Conservation (phyloP, 768 basidiomycete species). For the Tricholoma flavovirens region DNA sequence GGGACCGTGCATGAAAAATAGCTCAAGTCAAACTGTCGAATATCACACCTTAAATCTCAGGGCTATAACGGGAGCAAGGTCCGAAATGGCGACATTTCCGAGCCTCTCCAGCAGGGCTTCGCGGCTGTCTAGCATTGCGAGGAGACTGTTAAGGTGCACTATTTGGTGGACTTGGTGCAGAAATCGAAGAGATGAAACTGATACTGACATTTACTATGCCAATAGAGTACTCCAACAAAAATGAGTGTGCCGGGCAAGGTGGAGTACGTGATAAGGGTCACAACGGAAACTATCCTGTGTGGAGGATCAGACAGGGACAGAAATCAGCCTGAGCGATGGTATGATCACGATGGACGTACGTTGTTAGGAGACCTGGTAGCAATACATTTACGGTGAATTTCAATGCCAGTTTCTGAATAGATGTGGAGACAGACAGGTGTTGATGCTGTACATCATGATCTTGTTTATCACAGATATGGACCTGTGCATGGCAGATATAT, state of each 20-base stretch:
- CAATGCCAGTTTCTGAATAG: not conserved
- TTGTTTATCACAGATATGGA: constrained; percentile 39
- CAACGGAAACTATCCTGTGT: constrained; percentile 22
- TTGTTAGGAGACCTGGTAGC: constrained; percentile 25
- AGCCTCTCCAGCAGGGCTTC: constrained; percentile 18
- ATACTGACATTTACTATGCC: constrained; percentile 38
- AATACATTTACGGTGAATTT: not conserved
- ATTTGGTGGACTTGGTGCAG: not conserved
- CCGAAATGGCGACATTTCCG: constrained; percentile 4
- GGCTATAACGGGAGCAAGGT: too few species aligned
- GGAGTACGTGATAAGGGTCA: constrained; percentile 28
- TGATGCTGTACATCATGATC: constrained; percentile 43
- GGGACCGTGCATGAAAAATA: too few species aligned
- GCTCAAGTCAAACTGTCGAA: too few species aligned
- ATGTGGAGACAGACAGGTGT: constrained; percentile 33
- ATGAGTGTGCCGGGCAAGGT: constrained; percentile 39
- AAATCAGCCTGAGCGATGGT: not conserved
- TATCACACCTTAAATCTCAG: too few species aligned
- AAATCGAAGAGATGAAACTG: not conserved
- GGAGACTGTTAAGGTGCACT: constrained; percentile 30
- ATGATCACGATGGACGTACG: constrained; percentile 18
- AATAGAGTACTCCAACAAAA: constrained; percentile 41
- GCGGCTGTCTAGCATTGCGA: constrained; percentile 26
- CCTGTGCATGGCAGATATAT: constrained; percentile 16
- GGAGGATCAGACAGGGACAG: not conserved